Conservation (phyloP, 495 filamentous ascomycete species). For the Podospora fimiseda region DNA sequence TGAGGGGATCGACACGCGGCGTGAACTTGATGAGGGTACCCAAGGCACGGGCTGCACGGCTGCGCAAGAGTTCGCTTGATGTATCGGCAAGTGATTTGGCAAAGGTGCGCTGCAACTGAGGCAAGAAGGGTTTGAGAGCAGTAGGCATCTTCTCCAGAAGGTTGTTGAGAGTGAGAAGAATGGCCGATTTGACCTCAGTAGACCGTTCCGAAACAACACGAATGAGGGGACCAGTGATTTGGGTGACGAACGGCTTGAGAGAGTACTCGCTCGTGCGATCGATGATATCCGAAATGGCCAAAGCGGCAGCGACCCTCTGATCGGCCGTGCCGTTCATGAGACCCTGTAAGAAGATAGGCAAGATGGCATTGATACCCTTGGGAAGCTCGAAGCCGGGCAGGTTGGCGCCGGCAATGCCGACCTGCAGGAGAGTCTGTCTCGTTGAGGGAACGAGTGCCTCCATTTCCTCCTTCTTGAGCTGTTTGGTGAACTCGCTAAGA, state of each 20-base stretch:
- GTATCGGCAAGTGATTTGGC: conserved; percentile 91
- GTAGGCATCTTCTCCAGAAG: conserved; percentile 94
- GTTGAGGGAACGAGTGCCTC: conserved; percentile 85
- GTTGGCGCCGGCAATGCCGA: conserved; percentile 79
- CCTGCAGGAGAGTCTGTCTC: conserved; percentile 72
- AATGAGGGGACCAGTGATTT: conserved; percentile 95
- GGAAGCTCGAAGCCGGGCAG: conserved; percentile 86
- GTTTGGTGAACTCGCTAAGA: conserved; percentile 77
- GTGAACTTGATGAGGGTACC: conserved; percentile 95
- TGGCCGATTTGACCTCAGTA: conserved; percentile 90
- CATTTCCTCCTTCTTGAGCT: conserved; percentile 96
- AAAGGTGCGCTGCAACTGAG: conserved; percentile 93
- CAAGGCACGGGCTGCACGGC: conserved; percentile 87
- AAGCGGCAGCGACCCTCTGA: conserved; percentile 82
- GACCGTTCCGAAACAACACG: conserved; percentile 94
- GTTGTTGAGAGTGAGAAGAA: conserved; percentile 89
- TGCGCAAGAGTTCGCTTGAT: conserved; percentile 80
- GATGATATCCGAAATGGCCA: conserved; percentile 92
- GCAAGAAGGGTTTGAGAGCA: conserved; percentile 92
- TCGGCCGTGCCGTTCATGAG: conserved; percentile 92
- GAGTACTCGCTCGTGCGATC: conserved; percentile 80
- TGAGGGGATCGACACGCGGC: conserved; percentile 86
- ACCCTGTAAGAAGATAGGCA: conserved; percentile 96
- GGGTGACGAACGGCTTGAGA: conserved; percentile 88
- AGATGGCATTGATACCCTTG: conserved; percentile 93